Percentiles rank a stretch among this genome's conserved stretches.
phyloP scores from a whole-genome alignment of 2,329 filamentous ascomycete genomes.

The Aspergillus fructus region DNA sequence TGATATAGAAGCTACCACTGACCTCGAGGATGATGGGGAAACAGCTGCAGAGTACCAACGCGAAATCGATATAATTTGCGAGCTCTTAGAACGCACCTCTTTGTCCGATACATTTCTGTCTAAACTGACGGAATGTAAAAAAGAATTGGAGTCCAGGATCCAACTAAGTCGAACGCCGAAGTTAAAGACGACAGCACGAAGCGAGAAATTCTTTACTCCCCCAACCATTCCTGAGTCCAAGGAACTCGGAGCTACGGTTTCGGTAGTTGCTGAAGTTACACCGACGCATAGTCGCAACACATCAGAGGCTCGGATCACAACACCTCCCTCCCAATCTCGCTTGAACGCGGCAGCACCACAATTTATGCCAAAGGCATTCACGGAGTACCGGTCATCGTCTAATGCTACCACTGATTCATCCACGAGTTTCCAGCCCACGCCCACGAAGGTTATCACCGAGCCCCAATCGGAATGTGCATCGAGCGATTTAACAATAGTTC shows the following conservation, averaged over 20 bases:
- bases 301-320: neutral
- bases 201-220: neutral
- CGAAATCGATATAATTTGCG: conserved; percentile 22
- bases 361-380: conserved; percentile 4
- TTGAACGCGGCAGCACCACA: conserved; percentile 5
- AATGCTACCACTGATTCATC: neutral
- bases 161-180: neutral
- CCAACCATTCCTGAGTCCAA: neutral
- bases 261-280: neutral
- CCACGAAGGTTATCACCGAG: neutral
- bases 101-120: conserved; percentile 9
- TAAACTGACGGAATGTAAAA: conserved; percentile 18
- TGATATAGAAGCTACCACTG: neutral
- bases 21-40: neutral
- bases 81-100: conserved; percentile 17
- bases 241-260: neutral
- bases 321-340: neutral
- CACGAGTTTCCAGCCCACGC: neutral
- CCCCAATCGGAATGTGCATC: neutral
- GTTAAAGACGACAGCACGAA: neutral
- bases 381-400: neutral
- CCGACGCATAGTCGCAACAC: neutral
- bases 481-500: neutral
- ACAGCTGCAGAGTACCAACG: conserved; percentile 7
- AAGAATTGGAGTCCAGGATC: conserved; percentile 17